These are phyloP conservation scores for Polyporus arcularius DNA, from an alignment of 768 basidiomycete genomes.

Conservation along the genomic window DNA sequence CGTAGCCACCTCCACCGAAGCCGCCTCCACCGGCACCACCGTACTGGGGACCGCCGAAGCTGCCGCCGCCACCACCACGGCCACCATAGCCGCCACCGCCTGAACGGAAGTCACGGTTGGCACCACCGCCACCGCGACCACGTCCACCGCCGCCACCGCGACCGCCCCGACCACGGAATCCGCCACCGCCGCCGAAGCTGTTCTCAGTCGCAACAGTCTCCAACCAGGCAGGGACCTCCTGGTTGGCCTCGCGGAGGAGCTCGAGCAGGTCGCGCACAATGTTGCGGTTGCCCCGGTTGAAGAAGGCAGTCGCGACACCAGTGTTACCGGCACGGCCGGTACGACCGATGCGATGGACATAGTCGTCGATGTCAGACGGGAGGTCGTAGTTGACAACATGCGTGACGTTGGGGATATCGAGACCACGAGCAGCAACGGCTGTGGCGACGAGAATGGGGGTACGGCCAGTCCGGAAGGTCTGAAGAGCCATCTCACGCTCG, in stretches of 20 bases:
- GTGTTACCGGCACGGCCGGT: slow-evolving; percentile 99
- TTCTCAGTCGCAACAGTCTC: slow-evolving; percentile 83
- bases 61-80: slow-evolving; percentile 29
- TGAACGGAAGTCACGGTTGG: slow-evolving; percentile 43
- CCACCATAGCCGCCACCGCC: slow-evolving; percentile 38
- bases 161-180: slow-evolving; percentile 55
- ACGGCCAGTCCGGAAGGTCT: slow-evolving; percentile 92
- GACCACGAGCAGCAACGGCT: slow-evolving; percentile 97
- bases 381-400: slow-evolving; percentile 99
- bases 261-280: slow-evolving; percentile 92
- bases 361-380: slow-evolving; percentile 97
- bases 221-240: slow-evolving; percentile 91
- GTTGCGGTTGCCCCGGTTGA: slow-evolving; percentile 90
- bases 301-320: slow-evolving; percentile 94
- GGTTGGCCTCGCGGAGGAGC: slow-evolving; percentile 93
- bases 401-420: slow-evolving; percentile 99
- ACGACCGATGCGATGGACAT: slow-evolving; percentile 97
- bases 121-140: slow-evolving; percentile 43
- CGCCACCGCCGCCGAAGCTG: slow-evolving; percentile 60
- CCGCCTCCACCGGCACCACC: slow-evolving; percentile 38
- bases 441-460: slow-evolving; percentile 98
- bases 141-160: slow-evolving; percentile 44
- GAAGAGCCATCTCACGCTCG: slow-evolving; percentile 93
- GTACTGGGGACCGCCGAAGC: slow-evolving; percentile 34
- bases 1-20: slow-evolving; percentile 26